phyloP scores from a whole-genome alignment of 208 protist species.

The Angomonas deanei region DNA sequence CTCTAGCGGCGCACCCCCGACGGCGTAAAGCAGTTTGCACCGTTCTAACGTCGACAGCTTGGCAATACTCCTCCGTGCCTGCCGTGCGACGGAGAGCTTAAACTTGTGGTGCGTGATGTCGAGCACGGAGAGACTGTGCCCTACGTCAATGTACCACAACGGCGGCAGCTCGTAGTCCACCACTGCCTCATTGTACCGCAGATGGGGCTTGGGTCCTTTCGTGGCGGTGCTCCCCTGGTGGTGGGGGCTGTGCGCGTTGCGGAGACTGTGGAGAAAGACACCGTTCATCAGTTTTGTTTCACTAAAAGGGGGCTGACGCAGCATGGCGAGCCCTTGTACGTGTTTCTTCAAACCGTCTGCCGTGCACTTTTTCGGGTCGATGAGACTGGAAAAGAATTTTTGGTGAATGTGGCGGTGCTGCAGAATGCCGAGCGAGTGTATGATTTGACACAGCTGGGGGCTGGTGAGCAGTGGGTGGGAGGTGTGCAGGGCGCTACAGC shows the following conservation, averaged over 20 bases:
- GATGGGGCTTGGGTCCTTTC: not conserved
- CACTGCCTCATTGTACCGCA: constrained; percentile 11
- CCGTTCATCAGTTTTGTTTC: constrained; percentile 59
- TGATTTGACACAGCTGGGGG: constrained; percentile 72
- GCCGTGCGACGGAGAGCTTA: constrained; percentile 65
- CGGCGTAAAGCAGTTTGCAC: constrained; percentile 76
- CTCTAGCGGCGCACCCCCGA: constrained; percentile 36
- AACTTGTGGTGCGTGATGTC: constrained; percentile 72
- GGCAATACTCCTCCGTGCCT: constrained; percentile 41
- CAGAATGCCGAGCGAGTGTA: constrained; percentile 77
- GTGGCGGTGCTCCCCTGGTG: not conserved
- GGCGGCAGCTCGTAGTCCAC: constrained; percentile 33
- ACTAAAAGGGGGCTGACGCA: constrained; percentile 56
- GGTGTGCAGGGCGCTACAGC: constrained; percentile 67
- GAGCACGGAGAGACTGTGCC: constrained; percentile 69
- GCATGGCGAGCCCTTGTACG: constrained; percentile 76
- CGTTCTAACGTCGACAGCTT: constrained; percentile 48
- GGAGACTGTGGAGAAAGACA: constrained; percentile 79
- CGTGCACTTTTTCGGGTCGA: constrained; percentile 61
- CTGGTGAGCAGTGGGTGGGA: constrained; percentile 62
- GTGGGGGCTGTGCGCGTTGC: constrained; percentile 12
- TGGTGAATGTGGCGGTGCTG: constrained; percentile 83
- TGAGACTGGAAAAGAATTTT: constrained; percentile 66
- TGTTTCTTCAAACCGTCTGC: constrained; percentile 56
- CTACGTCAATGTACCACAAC: constrained; percentile 78